These are phyloP conservation scores for Malassezia cuniculi DNA, from an alignment of 1,284 basidiomycete genomes.

Conservation along the genomic window DNA sequence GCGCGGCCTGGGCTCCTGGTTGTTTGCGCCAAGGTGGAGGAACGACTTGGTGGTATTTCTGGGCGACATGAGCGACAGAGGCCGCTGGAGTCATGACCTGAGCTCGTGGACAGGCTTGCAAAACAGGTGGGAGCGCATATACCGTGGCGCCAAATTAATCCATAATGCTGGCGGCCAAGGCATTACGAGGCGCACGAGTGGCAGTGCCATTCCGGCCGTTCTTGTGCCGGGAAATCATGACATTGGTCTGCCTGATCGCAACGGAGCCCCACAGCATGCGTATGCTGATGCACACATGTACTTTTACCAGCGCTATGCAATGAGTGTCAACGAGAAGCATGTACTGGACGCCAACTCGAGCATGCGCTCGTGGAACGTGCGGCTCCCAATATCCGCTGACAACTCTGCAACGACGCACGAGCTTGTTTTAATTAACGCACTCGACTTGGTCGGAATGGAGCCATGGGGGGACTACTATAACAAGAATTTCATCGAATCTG, in stretches of 20 bases:
- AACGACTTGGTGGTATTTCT: constrained; percentile 10
- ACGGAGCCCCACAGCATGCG: constrained; percentile 1
- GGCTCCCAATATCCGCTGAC: constrained; percentile 18
- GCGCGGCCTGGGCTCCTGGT: constrained; percentile 5
- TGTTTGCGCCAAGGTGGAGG: no score
- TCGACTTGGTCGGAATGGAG: constrained; percentile 32
- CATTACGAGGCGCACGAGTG: not conserved
- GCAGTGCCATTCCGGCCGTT: not conserved
- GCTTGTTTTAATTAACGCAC: constrained; percentile 23
- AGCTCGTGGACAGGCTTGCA: not conserved
- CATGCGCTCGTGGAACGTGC: constrained; percentile 21
- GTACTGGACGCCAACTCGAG: constrained; percentile 14
- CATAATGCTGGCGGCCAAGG: no score
- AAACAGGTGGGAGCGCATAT: not conserved
- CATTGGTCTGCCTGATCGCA: constrained; percentile 19
- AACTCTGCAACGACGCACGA: constrained; percentile 21
- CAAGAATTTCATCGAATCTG: constrained; percentile 14
- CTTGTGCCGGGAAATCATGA: constrained; percentile 29
- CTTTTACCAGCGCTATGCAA: constrained; percentile 15
- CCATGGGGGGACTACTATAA: constrained; percentile 17
- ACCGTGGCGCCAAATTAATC: not conserved
- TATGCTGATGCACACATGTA: constrained; percentile 6
- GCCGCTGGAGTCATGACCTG: constrained; percentile 2
- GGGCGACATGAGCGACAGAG: constrained; percentile 8
- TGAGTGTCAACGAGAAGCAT: constrained; percentile 15